These are phyloP conservation scores for Trebouxia sp. DNA, from an alignment of 139 green algal genomes.

Conservation along the genomic window DNA sequence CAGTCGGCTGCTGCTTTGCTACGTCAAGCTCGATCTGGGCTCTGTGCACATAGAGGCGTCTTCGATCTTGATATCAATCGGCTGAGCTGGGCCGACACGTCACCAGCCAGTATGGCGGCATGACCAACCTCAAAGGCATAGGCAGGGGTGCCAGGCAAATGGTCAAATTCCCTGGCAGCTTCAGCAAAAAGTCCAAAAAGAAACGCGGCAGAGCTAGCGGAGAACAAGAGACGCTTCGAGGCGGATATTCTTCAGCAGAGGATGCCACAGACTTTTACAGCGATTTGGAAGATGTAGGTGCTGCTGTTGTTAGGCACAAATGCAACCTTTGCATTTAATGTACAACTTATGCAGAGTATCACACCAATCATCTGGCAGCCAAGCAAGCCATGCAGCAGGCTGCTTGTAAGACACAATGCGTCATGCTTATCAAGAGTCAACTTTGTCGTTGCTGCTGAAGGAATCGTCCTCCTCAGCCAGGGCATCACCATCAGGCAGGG, in stretches of 20 bases:
- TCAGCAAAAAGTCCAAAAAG: not conserved
- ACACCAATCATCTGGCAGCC: too few relatives aligned
- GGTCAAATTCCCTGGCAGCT: not conserved
- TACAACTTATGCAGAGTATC: too few relatives aligned
- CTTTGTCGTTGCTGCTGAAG: too few relatives aligned
- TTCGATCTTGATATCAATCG: too few relatives aligned
- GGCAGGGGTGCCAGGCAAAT: not conserved
- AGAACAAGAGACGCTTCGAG: constrained; percentile 1
- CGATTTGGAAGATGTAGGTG: constrained; percentile 2
- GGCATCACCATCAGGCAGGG: not conserved
- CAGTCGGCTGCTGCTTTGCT: too few relatives aligned
- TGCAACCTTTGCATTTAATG: too few relatives aligned
- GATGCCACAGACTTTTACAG: constrained; percentile 16
- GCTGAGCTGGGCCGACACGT: not conserved
- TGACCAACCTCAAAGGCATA: not conserved
- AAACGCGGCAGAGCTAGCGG: not conserved
- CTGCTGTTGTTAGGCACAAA: too few relatives aligned
- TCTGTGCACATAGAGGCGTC: too few relatives aligned
- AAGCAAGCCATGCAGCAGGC: too few relatives aligned
- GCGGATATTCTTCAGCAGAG: constrained; percentile 1
- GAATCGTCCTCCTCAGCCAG: not conserved
- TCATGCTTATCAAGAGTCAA: too few relatives aligned
- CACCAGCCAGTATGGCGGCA: not conserved
- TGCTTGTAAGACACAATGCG: too few relatives aligned
- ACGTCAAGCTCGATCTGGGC: too few relatives aligned